Conservation (phyloP, 768 basidiomycete species). For the Trametes punicea region DNA sequence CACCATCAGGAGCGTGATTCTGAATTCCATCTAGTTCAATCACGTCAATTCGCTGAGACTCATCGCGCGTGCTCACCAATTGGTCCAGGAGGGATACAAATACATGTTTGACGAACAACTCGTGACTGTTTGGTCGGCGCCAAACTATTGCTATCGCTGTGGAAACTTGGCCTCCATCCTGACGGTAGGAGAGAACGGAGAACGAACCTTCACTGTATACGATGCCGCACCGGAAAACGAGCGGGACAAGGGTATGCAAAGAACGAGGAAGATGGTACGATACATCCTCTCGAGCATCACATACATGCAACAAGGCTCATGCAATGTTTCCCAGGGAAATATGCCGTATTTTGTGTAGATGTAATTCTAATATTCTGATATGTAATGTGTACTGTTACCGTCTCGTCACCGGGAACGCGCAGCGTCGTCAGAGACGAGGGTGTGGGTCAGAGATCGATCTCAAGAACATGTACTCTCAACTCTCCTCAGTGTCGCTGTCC, state of each 20-base stretch:
- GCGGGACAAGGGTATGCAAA: conserved; percentile 73
- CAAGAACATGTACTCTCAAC: no score
- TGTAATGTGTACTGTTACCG: background rate
- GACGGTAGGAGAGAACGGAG: conserved; percentile 69
- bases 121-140: conserved; percentile 91
- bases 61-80: conserved; percentile 94
- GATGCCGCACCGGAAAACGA: conserved; percentile 89
- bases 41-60: conserved; percentile 84
- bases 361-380: background rate
- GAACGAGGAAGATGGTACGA: conserved; percentile 67
- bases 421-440: no score
- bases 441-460: no score
- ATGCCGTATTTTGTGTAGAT: conserved; percentile 54
- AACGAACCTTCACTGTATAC: conserved; percentile 75
- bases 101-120: conserved; percentile 94
- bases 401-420: background rate
- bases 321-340: conserved; percentile 35
- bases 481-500: no score
- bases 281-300: background rate
- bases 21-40: conserved; percentile 87
- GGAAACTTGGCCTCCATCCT: conserved; percentile 92
- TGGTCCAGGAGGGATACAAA: conserved; percentile 95
- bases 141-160: conserved; percentile 83
- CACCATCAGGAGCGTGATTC: no score
- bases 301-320: background rate